phyloP scores from a whole-genome alignment of 805 yeast species.

The Lachancea mirantina region DNA sequence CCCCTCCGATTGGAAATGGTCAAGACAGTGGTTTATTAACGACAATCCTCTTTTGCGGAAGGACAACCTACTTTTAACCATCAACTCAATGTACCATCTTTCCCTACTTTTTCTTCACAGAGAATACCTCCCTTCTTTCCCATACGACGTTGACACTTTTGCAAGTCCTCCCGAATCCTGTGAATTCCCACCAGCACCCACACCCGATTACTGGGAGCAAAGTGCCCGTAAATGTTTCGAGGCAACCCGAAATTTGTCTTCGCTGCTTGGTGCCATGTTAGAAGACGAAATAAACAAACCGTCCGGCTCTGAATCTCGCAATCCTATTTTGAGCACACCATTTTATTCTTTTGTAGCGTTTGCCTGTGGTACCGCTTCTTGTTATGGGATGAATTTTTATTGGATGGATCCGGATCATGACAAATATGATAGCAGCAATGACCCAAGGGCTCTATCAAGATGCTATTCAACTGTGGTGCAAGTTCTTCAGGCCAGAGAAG shows the following conservation, averaged over 20 bases:
- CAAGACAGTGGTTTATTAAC: neutral
- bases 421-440: conserved; percentile 1
- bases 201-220: conserved; percentile 7
- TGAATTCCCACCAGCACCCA: conserved; percentile 4
- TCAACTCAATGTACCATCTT: conserved; percentile 8
- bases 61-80: conserved; percentile 2
- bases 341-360: conserved; percentile 10
- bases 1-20: conserved; percentile 9
- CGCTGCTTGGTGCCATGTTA: conserved; percentile 5
- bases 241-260: conserved; percentile 4
- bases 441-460: conserved; percentile 1
- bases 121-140: conserved; percentile 10
- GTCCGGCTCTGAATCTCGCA: neutral
- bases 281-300: conserved; percentile 1
- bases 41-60: neutral
- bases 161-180: conserved; percentile 10
- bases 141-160: conserved; percentile 6
- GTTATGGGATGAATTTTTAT: conserved; percentile 10
- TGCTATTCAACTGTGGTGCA: conserved; percentile 3
- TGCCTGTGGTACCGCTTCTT: conserved; percentile 7
- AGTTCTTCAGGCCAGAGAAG: conserved; percentile 6
- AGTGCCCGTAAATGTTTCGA: conserved; percentile 6
- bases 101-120: conserved; percentile 5
- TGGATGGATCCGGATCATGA: conserved; percentile 11
- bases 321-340: conserved; percentile 5